Percentiles rank a stretch among this genome's conserved stretches.
phyloP scores from a whole-genome alignment of 108 stramenopile genomes.

The Epithemia pelagica region DNA sequence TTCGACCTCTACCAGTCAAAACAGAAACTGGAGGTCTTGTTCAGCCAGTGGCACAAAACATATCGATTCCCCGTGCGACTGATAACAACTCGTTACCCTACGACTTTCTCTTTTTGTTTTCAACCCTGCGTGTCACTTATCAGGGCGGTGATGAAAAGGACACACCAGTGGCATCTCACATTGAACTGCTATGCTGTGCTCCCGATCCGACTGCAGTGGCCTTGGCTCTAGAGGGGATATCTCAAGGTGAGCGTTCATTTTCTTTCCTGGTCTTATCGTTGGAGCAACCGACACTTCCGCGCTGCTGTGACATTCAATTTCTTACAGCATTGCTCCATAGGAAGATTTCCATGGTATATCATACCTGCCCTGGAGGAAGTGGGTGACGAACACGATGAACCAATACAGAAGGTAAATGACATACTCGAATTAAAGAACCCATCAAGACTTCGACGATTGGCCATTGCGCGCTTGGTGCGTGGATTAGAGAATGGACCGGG shows the following conservation, averaged over 20 bases:
- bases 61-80: neutral
- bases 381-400: slow-evolving; percentile 4
- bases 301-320: too few species aligned
- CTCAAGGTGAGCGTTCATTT: neutral
- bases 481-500: neutral
- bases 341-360: neutral
- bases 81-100: neutral
- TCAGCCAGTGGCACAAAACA: neutral
- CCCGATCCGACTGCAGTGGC: slow-evolving; percentile 15
- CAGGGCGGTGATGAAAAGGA: neutral
- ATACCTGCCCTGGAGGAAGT: neutral
- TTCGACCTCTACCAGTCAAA: neutral
- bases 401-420: neutral
- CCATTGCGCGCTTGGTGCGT: slow-evolving; percentile 2
- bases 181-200: slow-evolving; percentile 8
- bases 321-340: too few species aligned
- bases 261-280: neutral
- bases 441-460: neutral
- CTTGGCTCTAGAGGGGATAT: neutral
- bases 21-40: neutral
- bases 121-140: neutral
- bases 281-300: too few species aligned
- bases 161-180: neutral
- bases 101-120: neutral
- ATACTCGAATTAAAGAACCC: neutral